Conservation (phyloP, 306 rosid species). For the Acacia confusa region DNA sequence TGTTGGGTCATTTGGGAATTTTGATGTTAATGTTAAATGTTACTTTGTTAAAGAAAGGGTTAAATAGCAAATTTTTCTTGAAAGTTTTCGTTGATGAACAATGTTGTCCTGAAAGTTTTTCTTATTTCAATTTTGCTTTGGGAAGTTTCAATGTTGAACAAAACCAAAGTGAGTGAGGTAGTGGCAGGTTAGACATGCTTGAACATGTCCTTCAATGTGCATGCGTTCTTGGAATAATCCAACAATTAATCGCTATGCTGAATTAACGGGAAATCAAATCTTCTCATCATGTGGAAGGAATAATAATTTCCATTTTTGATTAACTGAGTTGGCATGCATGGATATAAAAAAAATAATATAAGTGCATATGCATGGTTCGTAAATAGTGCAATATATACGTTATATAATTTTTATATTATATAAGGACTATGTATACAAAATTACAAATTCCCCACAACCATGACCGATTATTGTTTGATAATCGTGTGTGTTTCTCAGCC, state of each 20-base stretch:
- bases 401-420: not conserved
- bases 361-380: not conserved
- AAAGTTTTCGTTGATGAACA: too few relatives aligned
- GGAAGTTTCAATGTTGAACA: too few relatives aligned
- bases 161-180: too few relatives aligned
- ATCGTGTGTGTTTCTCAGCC: constrained; percentile 36
- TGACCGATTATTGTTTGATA: constrained; percentile 5
- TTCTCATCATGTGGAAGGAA: constrained; percentile 27
- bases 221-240: not conserved
- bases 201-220: constrained; percentile 1
- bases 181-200: constrained; percentile 1
- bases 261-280: constrained; percentile 26
- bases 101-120: too few relatives aligned
- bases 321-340: constrained; percentile 12
- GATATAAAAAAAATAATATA: not conserved
- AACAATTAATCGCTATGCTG: not conserved
- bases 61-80: too few relatives aligned
- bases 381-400: not conserved
- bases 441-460: not conserved
- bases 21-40: not conserved
- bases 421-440: not conserved
- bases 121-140: too few relatives aligned
- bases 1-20: too few relatives aligned
- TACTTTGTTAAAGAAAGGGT: not conserved
- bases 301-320: constrained; percentile 29